Evolutionary conservation across 305 asterid genomes (phyloP), one percentile per base, ranked within the genome.

Genomic region (Solanum hybrid): DNA sequence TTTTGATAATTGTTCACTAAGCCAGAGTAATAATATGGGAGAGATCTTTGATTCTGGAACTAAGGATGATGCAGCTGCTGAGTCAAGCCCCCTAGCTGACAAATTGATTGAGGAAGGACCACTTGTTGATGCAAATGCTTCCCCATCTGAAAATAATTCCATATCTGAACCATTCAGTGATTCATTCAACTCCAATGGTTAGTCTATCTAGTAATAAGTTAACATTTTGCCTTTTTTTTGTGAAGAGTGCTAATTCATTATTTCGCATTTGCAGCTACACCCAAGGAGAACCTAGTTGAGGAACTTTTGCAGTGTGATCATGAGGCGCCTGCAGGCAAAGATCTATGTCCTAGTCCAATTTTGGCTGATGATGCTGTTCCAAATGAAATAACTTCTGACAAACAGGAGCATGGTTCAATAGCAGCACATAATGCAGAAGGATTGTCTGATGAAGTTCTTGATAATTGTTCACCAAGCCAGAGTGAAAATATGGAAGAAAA

Each of bases 31-130:
- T 72, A 72, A 75, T 27, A 27, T 42, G 79, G 89, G 35, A 26
- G 89, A 71, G 82, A 87, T 71, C 64, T 37, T 87, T 87, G 89
- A 71, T 38, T 38, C 40, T 82, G 87, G 87, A 82, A 46, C 10
- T 66, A 82, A 82, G 89, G 89, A 27, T 87, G 66, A 36, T 36
- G 69, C 89, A 72, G 71, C 32, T 17, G 69, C 89, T 26, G 88
- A 22, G 60, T 69, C 46, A 22, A 69, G 24, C 60, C 46, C 27
- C 56, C 60, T 36, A 64, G 79, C 64, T 69, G 89, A 87, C 14
- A 72, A 38, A 35, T 37, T 87, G 69, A 42, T 27, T 26, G 82
- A 87, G 69, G 37, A 72, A 27, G 89, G 38, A 87, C 84, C 71
- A 17, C 66, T 13, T 87, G 71, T 26, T 37, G 89, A 87, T 37